phyloP scores from a whole-genome alignment of 2,329 filamentous ascomycete species.

The Trichoderma sp. region DNA sequence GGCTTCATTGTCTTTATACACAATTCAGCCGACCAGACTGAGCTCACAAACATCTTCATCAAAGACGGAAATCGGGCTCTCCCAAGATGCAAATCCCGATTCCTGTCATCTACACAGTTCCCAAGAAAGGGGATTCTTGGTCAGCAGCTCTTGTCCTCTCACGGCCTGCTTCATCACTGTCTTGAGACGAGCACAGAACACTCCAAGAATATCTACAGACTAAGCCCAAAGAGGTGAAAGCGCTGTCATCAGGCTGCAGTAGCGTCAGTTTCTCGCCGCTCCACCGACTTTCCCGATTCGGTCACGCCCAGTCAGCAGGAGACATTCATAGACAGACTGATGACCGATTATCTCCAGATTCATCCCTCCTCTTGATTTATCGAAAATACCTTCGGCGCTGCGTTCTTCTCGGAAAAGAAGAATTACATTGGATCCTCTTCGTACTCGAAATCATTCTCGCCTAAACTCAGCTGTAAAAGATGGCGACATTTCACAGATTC shows the following conservation, averaged over 20 bases:
- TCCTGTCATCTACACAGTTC: neutral
- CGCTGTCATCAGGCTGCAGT: constrained; percentile 22
- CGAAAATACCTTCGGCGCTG: neutral
- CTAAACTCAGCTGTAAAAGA: neutral
- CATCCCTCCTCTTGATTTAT: neutral
- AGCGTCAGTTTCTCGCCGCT: neutral
- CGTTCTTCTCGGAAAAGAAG: neutral
- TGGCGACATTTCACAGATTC: constrained; percentile 33
- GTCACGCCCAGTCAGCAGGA: constrained; percentile 18
- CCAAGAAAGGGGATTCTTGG: neutral
- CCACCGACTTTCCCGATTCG: constrained; percentile 18
- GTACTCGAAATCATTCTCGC: too few relatives aligned
- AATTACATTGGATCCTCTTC: neutral
- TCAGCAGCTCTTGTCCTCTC: neutral
- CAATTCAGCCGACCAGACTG: too few relatives aligned
- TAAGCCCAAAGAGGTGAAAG: neutral
- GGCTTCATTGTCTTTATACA: too few relatives aligned
- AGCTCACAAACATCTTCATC: neutral
- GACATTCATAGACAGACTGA: constrained; percentile 6
- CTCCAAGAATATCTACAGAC: neutral
- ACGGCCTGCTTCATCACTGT: neutral
- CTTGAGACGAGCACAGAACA: neutral
- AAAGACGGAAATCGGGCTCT: neutral
- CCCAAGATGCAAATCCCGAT: neutral
- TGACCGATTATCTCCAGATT: constrained; percentile 16